These are phyloP conservation scores for Protostelium mycophagum DNA, from an alignment of 78 protist genomes.

Conservation along the genomic window DNA sequence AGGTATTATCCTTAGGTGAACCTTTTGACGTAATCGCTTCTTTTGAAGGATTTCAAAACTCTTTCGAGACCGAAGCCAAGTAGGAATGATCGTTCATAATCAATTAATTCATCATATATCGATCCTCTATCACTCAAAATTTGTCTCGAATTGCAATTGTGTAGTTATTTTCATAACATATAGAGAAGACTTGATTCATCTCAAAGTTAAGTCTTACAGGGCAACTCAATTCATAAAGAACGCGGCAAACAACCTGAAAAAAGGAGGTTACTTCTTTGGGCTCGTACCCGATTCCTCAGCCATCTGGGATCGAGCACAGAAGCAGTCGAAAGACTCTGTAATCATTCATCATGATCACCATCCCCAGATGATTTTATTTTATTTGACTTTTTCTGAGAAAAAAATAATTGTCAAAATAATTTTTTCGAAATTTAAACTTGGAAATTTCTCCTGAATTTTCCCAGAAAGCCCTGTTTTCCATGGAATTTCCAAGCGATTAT, in stretches of 20 bases:
- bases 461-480: neutral
- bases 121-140: too few relatives aligned
- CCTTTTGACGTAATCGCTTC: slow-evolving; percentile 26
- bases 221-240: slow-evolving; percentile 27
- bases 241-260: slow-evolving; percentile 18
- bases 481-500: neutral
- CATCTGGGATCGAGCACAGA: slow-evolving; percentile 51
- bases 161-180: too few relatives aligned
- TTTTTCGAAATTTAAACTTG: too few relatives aligned
- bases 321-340: neutral
- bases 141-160: too few relatives aligned
- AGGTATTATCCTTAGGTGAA: neutral
- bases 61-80: slow-evolving; percentile 11
- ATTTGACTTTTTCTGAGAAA: too few relatives aligned
- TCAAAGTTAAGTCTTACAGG: too few relatives aligned
- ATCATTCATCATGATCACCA: neutral
- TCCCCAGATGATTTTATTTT: too few relatives aligned
- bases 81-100: too few relatives aligned
- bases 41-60: slow-evolving; percentile 55
- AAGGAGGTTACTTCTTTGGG: slow-evolving; percentile 59
- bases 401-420: too few relatives aligned
- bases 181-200: too few relatives aligned
- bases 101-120: too few relatives aligned
- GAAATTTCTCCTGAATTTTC: neutral
- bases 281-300: slow-evolving; percentile 58